These are phyloP conservation scores for Artemisia annua DNA, from an alignment of 129 eudicot genomes.

Conservation along the genomic window DNA sequence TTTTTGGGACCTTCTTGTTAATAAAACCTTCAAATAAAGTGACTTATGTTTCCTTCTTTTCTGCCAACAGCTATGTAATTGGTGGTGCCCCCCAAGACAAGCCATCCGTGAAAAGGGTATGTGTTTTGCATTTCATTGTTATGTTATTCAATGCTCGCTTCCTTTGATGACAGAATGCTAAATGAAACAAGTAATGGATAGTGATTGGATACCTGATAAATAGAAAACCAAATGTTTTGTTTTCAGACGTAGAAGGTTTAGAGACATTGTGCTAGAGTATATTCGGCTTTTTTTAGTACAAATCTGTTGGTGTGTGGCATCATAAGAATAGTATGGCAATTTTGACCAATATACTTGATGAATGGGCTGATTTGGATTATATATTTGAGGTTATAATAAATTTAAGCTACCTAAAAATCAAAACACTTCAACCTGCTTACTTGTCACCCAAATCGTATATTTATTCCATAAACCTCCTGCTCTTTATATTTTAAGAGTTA, in stretches of 20 bases:
- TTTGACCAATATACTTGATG: background rate
- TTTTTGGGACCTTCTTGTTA: background rate
- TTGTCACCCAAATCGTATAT: background rate
- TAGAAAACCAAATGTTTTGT: background rate
- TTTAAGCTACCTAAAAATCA: too few species aligned
- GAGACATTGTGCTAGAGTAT: background rate
- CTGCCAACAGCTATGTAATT: conserved; percentile 3
- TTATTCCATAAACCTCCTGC: background rate
- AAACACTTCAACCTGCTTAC: too few species aligned
- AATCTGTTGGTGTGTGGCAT: background rate
- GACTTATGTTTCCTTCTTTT: background rate
- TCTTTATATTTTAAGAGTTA: background rate
- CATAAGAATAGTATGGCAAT: background rate
- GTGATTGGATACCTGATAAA: background rate
- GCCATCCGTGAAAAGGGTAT: conserved; percentile 3
- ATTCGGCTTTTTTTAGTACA: too few species aligned
- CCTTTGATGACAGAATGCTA: background rate
- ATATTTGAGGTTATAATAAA: too few species aligned
- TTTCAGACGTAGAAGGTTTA: too few species aligned
- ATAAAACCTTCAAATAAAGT: background rate
- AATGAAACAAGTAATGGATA: background rate
- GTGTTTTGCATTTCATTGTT: background rate
- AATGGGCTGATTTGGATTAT: background rate
- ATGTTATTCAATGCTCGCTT: background rate
- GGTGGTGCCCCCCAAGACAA: conserved; percentile 11